Conservation (phyloP, 1,139 yeast species). For the Zygoascus hellenicus region DNA sequence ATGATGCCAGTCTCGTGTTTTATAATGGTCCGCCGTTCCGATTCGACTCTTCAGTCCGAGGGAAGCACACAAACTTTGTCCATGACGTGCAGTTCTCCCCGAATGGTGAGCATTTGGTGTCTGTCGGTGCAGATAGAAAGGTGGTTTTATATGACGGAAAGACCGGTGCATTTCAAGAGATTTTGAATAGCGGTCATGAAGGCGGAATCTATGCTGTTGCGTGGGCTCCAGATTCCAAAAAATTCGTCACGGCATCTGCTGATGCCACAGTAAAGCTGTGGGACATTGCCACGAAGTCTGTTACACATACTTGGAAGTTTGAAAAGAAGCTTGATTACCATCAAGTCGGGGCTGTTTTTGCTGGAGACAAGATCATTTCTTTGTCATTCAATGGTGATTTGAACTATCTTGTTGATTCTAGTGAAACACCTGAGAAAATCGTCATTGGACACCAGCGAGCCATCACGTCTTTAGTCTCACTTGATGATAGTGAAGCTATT, state of each 20-base stretch:
- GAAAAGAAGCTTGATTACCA: slow-evolving; percentile 48
- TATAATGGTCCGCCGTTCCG: slow-evolving; percentile 92
- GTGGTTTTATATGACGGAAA: slow-evolving; percentile 81
- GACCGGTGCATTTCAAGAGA: slow-evolving; percentile 62
- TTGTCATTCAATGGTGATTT: slow-evolving; percentile 69
- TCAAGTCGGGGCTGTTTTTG: slow-evolving; percentile 72
- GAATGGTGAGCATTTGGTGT: slow-evolving; percentile 56
- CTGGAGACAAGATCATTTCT: slow-evolving; percentile 56
- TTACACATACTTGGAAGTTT: slow-evolving; percentile 28
- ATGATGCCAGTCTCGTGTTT: slow-evolving; percentile 79
- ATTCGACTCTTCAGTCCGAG: slow-evolving; percentile 66
- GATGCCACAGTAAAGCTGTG: slow-evolving; percentile 70
- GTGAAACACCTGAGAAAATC: slow-evolving; percentile 38
- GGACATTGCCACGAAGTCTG: slow-evolving; percentile 37
- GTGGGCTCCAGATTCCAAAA: slow-evolving; percentile 54
- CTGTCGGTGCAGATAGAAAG: slow-evolving; percentile 81
- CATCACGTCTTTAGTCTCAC: slow-evolving; percentile 52
- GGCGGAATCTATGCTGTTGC: slow-evolving; percentile 78
- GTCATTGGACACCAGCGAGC: slow-evolving; percentile 79
- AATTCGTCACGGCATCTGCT: slow-evolving; percentile 77
- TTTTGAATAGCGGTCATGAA: slow-evolving; percentile 46
- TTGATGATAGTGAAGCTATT: slow-evolving; percentile 30
- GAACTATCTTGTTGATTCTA: slow-evolving; percentile 46
- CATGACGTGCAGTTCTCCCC: slow-evolving; percentile 82
- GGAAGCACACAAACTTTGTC: slow-evolving; percentile 70